Evolutionary conservation across 2,329 filamentous ascomycete genomes (phyloP).

Genomic region (Aspergillus sp.): DNA sequence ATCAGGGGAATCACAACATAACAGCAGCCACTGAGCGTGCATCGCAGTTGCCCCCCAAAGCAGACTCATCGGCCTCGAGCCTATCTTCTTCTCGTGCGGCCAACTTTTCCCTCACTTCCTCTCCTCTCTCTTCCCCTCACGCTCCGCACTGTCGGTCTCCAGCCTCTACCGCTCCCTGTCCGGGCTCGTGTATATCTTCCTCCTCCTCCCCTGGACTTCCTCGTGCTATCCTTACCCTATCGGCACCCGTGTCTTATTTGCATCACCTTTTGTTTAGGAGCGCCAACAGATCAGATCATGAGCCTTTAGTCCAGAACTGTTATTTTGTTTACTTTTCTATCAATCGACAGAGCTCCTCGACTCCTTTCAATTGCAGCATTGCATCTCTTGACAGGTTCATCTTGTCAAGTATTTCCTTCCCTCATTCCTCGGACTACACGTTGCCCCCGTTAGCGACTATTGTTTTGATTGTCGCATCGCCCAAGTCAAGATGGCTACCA

Average conservation of each 20-base stretch:
- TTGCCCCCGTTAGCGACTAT: conserved; percentile 11
- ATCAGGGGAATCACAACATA: conserved; percentile 41
- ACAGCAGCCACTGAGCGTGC: conserved; percentile 38
- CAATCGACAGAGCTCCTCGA: conserved; percentile 10
- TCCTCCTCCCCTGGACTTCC: conserved; percentile 11
- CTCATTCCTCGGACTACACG: conserved; percentile 12
- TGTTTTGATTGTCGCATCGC: conserved; percentile 16
- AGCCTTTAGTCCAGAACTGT: conserved; percentile 26
- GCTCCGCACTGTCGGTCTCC: conserved; percentile 16
- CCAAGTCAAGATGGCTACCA: conserved; percentile 48
- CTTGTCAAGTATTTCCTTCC: not conserved
- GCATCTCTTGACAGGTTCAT: not conserved
- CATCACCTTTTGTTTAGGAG: conserved; percentile 16
- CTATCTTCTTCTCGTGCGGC: conserved; percentile 22
- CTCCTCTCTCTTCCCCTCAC: conserved; percentile 21
- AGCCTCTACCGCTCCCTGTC: conserved; percentile 1
- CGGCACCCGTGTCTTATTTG: conserved; percentile 13
- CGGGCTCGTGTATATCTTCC: conserved; percentile 18
- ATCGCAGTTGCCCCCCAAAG: conserved; percentile 37
- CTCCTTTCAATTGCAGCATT: conserved; percentile 15
- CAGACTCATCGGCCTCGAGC: conserved; percentile 31
- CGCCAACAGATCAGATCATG: conserved; percentile 29
- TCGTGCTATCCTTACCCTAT: conserved; percentile 30
- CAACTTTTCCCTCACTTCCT: conserved; percentile 22
- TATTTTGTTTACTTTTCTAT: conserved; percentile 12